phyloP scores from a whole-genome alignment of 2,329 filamentous ascomycete genomes.

The Claviceps humidiphila region DNA sequence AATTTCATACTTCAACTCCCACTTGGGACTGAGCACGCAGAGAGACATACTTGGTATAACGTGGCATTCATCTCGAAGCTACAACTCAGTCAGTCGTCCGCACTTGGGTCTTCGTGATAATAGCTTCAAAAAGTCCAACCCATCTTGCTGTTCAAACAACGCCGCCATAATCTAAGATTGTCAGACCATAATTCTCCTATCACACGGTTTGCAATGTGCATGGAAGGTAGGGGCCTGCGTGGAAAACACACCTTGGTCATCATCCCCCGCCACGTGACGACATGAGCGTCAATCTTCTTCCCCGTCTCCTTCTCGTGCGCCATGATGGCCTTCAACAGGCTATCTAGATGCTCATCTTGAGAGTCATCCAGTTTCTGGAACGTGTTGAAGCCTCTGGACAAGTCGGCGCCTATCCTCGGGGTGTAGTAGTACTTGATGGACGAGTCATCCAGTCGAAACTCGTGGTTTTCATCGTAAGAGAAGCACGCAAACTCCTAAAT shows the following conservation, averaged over 20 bases:
- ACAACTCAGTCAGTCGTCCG: not conserved
- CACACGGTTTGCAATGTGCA: no score
- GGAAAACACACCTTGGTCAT: conserved; percentile 69
- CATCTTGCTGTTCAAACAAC: conserved; percentile 70
- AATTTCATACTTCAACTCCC: not conserved
- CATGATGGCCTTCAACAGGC: conserved; percentile 63
- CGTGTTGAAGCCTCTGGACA: conserved; percentile 67
- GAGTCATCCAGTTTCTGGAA: conserved; percentile 76
- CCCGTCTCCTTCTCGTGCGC: conserved; percentile 57
- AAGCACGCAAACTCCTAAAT: conserved; percentile 81
- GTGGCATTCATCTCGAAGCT: conserved; percentile 91
- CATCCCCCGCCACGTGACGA: conserved; percentile 95
- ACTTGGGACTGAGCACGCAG: conserved; percentile 4
- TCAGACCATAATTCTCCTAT: not conserved
- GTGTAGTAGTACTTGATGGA: conserved; percentile 84
- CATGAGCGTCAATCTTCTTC: conserved; percentile 56
- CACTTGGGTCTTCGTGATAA: not conserved
- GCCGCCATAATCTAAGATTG: conserved; percentile 61
- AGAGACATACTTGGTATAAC: conserved; percentile 61
- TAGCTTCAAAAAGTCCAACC: conserved; percentile 34
- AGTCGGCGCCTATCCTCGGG: conserved; percentile 53
- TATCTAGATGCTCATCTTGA: conserved; percentile 77
- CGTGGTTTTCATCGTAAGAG: conserved; percentile 78
- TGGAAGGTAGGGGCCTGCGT: not conserved
- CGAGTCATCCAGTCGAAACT: conserved; percentile 61